Conservation (phyloP, 1,284 basidiomycete genomes). For the Ceratobasidium sp. region DNA sequence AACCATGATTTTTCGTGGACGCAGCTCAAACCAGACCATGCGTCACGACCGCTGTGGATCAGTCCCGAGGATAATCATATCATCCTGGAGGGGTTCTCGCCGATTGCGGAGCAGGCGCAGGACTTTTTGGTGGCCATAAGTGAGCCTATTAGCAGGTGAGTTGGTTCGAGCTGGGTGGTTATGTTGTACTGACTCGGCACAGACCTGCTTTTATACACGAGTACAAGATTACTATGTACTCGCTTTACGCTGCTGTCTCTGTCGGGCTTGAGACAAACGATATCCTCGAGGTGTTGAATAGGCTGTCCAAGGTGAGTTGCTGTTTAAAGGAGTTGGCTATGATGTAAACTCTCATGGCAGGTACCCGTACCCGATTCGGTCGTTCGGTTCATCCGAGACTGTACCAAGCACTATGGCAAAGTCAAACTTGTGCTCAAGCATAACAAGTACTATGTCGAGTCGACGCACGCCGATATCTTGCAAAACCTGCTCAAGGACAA, state of each 20-base stretch:
- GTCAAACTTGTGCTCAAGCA: slow-evolving; percentile 97
- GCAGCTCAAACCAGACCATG: slow-evolving; percentile 88
- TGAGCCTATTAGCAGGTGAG: slow-evolving; percentile 97
- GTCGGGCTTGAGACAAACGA: slow-evolving; percentile 98
- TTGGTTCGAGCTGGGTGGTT: slow-evolving; percentile 46
- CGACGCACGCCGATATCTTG: slow-evolving; percentile 89
- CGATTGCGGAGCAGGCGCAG: slow-evolving; percentile 97
- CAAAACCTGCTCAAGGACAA: slow-evolving; percentile 87
- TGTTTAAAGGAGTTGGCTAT: not conserved
- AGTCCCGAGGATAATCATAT: slow-evolving; percentile 93
- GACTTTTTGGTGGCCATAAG: slow-evolving; percentile 98
- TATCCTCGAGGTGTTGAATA: slow-evolving; percentile 95
- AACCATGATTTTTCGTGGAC: slow-evolving; percentile 87
- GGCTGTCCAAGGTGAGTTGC: slow-evolving; percentile 78
- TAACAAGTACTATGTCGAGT: slow-evolving; percentile 96
- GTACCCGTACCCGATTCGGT: slow-evolving; percentile 90
- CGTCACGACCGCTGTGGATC: slow-evolving; percentile 92
- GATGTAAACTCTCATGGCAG: slow-evolving; percentile 56
- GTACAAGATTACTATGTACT: slow-evolving; percentile 98
- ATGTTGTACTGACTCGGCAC: slow-evolving; percentile 46
- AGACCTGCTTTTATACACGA: slow-evolving; percentile 98
- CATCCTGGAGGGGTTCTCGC: slow-evolving; percentile 95
- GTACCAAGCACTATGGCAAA: slow-evolving; percentile 95
- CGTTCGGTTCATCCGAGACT: slow-evolving; percentile 84
- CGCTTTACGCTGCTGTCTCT: slow-evolving; percentile 97